Percentiles rank a stretch among this genome's conserved stretches.
These are phyloP conservation scores for Talaromyces sp. DNA, from an alignment of 2,329 filamentous ascomycete species.

Conservation along the genomic window DNA sequence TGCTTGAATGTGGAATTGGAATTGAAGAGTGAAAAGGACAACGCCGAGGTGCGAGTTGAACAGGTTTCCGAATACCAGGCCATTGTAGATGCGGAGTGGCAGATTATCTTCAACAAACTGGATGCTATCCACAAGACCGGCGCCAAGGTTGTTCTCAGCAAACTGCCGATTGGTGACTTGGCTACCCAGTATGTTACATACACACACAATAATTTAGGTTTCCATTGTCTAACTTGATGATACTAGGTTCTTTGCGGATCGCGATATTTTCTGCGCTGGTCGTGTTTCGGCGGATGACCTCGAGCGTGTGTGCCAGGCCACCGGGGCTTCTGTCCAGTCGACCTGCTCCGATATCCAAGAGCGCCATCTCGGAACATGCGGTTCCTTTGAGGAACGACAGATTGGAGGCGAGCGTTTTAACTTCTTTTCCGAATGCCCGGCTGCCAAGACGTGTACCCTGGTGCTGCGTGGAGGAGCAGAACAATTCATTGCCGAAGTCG, in stretches of 20 bases:
- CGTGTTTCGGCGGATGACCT: conserved; percentile 88
- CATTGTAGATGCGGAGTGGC: conserved; percentile 98
- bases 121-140: conserved; percentile 91
- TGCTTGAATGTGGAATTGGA: conserved; percentile 97
- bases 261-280: conserved; percentile 96
- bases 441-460: conserved; percentile 93
- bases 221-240: not conserved
- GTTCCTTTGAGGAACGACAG: conserved; percentile 88
- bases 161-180: conserved; percentile 93
- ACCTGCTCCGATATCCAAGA: conserved; percentile 92
- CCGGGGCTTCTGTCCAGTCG: conserved; percentile 85
- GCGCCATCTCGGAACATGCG: conserved; percentile 87
- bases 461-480: conserved; percentile 93
- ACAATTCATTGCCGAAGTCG: conserved; percentile 98
- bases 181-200: conserved; percentile 67
- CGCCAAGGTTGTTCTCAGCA: conserved; percentile 95
- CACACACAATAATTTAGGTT: not conserved
- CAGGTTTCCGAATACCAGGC: conserved; percentile 99
- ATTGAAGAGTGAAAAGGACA: conserved; percentile 98
- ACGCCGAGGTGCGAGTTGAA: conserved; percentile 95
- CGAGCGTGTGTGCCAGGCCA: conserved; percentile 92
- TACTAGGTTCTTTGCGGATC: conserved; percentile 78
- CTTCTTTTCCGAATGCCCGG: conserved; percentile 94
- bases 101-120: conserved; percentile 99
- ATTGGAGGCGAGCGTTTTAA: conserved; percentile 98